Percentiles rank a stretch among this genome's conserved stretches.
These are phyloP conservation scores for Acanthamoeba triangularis DNA, from an alignment of 208 protist genomes.

Conservation along the genomic window DNA sequence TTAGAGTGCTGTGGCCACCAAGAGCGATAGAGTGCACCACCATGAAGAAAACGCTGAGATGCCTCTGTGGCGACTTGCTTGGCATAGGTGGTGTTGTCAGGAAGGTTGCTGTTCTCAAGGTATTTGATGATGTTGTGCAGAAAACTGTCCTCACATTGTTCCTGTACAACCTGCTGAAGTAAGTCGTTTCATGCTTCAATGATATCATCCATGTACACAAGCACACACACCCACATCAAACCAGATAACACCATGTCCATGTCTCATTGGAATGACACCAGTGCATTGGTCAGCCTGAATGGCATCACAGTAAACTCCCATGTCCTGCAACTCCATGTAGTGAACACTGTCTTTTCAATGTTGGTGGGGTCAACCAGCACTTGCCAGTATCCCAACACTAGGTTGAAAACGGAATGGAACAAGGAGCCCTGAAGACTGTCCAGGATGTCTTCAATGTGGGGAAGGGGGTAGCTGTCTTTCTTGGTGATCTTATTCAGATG, in stretches of 20 bases:
- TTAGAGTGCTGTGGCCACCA: not conserved
- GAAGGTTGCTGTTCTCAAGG: not conserved
- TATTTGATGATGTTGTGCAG: not conserved
- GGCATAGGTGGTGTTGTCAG: not conserved
- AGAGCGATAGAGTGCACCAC: not conserved
- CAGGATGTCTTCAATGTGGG: constrained; percentile 33
- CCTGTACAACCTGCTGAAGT: not conserved
- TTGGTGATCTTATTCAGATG: constrained; percentile 76
- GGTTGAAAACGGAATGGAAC: constrained; percentile 9
- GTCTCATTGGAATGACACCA: constrained; percentile 49
- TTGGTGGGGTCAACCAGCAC: not conserved
- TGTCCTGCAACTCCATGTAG: not conserved
- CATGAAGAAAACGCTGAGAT: not conserved
- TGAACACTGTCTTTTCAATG: constrained; percentile 70
- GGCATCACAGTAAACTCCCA: constrained; percentile 72
- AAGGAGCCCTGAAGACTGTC: not conserved
- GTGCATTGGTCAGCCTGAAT: constrained; percentile 74
- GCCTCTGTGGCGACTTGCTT: not conserved
- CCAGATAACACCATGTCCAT: constrained; percentile 49
- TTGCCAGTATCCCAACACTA: constrained; percentile 66
- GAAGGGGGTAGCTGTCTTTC: constrained; percentile 73
- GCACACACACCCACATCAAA: not conserved
- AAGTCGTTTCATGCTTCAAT: not conserved
- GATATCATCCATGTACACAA: constrained; percentile 68
- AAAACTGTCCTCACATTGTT: not conserved